These are phyloP conservation scores for Sicyos edulis DNA, from an alignment of 306 rosid genomes.

Conservation along the genomic window DNA sequence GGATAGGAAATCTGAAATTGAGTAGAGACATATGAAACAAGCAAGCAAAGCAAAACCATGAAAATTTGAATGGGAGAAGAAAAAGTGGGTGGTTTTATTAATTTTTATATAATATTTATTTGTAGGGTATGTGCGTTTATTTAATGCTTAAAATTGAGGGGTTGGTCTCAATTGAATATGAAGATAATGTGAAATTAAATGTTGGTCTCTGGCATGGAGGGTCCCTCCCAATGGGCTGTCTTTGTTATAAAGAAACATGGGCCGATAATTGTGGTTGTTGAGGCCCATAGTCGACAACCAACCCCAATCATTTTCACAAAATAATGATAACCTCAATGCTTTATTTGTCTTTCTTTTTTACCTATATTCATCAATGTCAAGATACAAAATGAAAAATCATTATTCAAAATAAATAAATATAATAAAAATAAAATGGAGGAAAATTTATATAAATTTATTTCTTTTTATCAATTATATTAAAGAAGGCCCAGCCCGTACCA, in stretches of 20 bases:
- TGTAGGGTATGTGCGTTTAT: neutral
- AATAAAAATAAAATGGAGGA: too few species aligned
- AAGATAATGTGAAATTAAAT: conserved; percentile 16
- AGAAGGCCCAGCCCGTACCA: too few species aligned
- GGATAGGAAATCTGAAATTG: too few species aligned
- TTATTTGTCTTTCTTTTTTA: neutral
- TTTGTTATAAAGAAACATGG: neutral
- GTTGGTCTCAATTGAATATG: conserved; percentile 20
- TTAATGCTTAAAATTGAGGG: neutral
- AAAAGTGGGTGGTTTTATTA: neutral
- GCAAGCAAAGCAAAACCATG: too few species aligned
- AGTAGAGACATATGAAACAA: too few species aligned
- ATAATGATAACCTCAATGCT: neutral
- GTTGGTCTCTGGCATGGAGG: neutral
- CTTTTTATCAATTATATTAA: too few species aligned
- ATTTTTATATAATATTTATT: neutral
- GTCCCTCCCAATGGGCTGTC: conserved; percentile 11
- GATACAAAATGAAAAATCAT: neutral
- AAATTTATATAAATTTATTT: too few species aligned
- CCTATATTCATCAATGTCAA: neutral
- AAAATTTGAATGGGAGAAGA: neutral
- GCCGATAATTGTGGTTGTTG: neutral
- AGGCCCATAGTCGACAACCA: conserved; percentile 7
- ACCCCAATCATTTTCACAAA: neutral
- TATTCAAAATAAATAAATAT: too few species aligned